phyloP scores from a whole-genome alignment of 176 grass and related monocot genomes.

The barley (Hordeum vulgare) region DNA sequence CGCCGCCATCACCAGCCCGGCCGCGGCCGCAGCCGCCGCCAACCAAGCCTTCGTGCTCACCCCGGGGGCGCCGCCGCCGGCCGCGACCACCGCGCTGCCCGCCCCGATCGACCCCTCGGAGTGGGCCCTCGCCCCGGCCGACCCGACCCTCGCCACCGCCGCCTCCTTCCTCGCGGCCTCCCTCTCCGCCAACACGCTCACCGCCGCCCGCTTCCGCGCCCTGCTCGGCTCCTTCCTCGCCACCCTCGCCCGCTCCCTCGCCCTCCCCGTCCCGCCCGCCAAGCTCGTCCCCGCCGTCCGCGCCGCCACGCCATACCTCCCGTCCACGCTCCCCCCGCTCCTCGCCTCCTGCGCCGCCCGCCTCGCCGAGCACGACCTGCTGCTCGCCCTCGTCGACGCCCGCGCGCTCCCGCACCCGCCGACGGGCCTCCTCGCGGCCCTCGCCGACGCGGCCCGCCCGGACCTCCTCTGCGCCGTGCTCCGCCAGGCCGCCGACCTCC shows the following conservation, averaged over 20 bases:
- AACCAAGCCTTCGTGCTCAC: slow-evolving; percentile 42
- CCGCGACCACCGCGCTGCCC: slow-evolving; percentile 15
- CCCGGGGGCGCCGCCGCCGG: slow-evolving; percentile 27
- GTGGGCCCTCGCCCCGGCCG: slow-evolving; percentile 49
- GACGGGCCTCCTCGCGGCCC: slow-evolving; percentile 29
- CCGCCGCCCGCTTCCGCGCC: slow-evolving; percentile 19
- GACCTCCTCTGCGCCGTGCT: slow-evolving; percentile 53
- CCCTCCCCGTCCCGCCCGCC: neutral
- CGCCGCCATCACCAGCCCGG: slow-evolving; percentile 33
- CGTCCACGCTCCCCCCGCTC: slow-evolving; percentile 20
- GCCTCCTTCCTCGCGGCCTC: slow-evolving; percentile 25
- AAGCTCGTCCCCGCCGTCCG: slow-evolving; percentile 2
- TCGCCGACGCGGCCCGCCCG: slow-evolving; percentile 27
- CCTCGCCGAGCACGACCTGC: slow-evolving; percentile 25
- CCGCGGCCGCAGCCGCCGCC: neutral
- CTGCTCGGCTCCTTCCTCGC: slow-evolving; percentile 45
- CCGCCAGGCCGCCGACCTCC: slow-evolving; percentile 54
- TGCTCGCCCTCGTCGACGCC: slow-evolving; percentile 42
- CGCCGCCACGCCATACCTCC: slow-evolving; percentile 29
- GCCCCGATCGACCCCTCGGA: slow-evolving; percentile 33
- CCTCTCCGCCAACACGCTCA: neutral
- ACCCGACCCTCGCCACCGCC: slow-evolving; percentile 35
- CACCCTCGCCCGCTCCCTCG: slow-evolving; percentile 24
- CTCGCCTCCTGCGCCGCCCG: slow-evolving; percentile 32
- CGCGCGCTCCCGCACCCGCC: slow-evolving; percentile 33